These are phyloP conservation scores for Linnemannia zychae DNA, from an alignment of 192 early-diverging fungal genomes.

Conservation along the genomic window DNA sequence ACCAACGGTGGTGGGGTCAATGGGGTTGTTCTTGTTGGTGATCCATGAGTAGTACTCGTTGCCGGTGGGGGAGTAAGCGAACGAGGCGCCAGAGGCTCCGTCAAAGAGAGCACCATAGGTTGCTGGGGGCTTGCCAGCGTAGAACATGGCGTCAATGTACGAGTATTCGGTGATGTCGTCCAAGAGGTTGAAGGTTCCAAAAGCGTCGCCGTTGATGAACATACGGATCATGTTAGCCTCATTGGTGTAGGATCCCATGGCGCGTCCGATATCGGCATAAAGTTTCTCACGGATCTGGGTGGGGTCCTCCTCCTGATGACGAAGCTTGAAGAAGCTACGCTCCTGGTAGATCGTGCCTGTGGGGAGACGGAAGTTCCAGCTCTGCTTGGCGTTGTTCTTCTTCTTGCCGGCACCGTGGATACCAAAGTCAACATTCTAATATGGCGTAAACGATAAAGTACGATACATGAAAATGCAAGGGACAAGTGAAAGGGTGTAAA, in stretches of 20 bases:
- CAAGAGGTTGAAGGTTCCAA: constrained; percentile 64
- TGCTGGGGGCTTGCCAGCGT: constrained; percentile 40
- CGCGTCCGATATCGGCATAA: constrained; percentile 57
- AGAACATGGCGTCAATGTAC: constrained; percentile 58
- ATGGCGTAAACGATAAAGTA: background rate
- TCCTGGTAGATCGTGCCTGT: constrained; percentile 28
- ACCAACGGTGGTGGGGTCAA: constrained; percentile 11
- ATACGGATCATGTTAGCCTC: constrained; percentile 62
- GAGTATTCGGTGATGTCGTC: constrained; percentile 62
- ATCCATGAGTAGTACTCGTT: constrained; percentile 39
- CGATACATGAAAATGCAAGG: background rate
- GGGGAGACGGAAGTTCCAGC: constrained; percentile 58
- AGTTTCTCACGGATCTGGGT: constrained; percentile 67
- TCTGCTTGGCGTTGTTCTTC: constrained; percentile 66
- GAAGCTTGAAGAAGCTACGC: constrained; percentile 62
- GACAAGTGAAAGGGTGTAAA: background rate
- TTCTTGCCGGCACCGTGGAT: constrained; percentile 63
- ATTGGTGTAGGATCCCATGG: constrained; percentile 60
- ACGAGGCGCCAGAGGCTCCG: constrained; percentile 61
- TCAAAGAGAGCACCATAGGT: constrained; percentile 59
- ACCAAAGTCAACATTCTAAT: constrained; percentile 58
- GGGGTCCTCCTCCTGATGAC: constrained; percentile 65
- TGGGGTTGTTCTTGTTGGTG: constrained; percentile 45
- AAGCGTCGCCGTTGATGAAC: constrained; percentile 59
- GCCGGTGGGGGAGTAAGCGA: constrained; percentile 45